These are phyloP conservation scores for Phyllosticta paracitricarpa DNA, from an alignment of 2,329 filamentous ascomycete species.

Conservation along the genomic window DNA sequence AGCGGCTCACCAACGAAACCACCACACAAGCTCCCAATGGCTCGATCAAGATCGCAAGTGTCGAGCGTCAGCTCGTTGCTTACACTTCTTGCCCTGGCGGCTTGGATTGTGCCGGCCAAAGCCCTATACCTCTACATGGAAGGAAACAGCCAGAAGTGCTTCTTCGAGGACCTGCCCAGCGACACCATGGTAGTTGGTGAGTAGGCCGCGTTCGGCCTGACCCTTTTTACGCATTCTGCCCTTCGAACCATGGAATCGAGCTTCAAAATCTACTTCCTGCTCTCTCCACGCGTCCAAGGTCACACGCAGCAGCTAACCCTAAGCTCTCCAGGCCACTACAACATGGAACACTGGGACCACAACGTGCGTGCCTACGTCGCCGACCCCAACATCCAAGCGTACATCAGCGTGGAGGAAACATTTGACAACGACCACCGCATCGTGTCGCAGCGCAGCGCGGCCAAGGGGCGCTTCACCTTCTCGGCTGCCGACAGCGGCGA, in stretches of 20 bases:
- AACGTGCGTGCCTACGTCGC: slow-evolving; percentile 56
- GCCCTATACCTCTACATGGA: slow-evolving; percentile 96
- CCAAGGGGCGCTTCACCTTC: slow-evolving; percentile 82
- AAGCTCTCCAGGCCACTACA: slow-evolving; percentile 58
- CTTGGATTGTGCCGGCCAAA: slow-evolving; percentile 52
- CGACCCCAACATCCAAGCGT: slow-evolving; percentile 69
- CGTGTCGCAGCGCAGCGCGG: slow-evolving; percentile 63
- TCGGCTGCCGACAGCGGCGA: slow-evolving; percentile 88
- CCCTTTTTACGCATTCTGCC: neutral
- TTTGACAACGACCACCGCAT: slow-evolving; percentile 98
- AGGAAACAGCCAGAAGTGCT: slow-evolving; percentile 77
- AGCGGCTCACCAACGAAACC: neutral
- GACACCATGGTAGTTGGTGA: slow-evolving; percentile 86
- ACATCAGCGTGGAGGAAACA: slow-evolving; percentile 89
- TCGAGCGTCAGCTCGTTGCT: slow-evolving; percentile 22
- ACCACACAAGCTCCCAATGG: slow-evolving; percentile 7
- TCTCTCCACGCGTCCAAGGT: neutral
- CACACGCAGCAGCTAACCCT: neutral
- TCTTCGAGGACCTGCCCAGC: slow-evolving; percentile 96
- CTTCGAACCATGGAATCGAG: neutral
- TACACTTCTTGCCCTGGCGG: slow-evolving; percentile 57
- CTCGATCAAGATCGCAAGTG: slow-evolving; percentile 5
- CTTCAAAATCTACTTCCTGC: neutral
- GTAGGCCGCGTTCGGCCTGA: slow-evolving; percentile 17
- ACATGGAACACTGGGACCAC: slow-evolving; percentile 73